Evolutionary conservation across 805 yeast species (phyloP), one percentile per base, ranked within the genome.

Genomic region (Ogataea trehaloabstinens): DNA sequence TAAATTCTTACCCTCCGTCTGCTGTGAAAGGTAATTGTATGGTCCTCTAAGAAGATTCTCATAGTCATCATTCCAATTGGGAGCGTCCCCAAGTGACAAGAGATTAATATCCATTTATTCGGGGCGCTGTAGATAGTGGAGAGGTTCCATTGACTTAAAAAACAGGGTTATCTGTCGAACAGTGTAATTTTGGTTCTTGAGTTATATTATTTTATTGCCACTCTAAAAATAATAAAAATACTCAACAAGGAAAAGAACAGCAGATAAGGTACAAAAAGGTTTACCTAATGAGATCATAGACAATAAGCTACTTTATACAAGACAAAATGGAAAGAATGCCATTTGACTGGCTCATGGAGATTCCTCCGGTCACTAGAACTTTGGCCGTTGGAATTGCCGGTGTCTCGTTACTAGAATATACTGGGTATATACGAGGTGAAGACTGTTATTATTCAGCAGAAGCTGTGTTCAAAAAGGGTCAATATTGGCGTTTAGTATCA

Each of bases 1-100:
- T 40, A 81, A 51, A 37, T 78, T 74, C 55, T 82, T 81, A 10
- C 87, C 87, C 1, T 74, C 71, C 20, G 70, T 70, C 18, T 55
- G 53, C 8, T 63, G 50, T 15, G 66, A 62, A 8, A 81, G 61
- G 51, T 81, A 78, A 4, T 57, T 49, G 48, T 67, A 81, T 1
- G 88, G 87, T 11, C 58, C 60, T 15, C 52, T 48, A 11, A 69
- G 41, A 1, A 58, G 43, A 2, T 32, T 34, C 35, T 67, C 70
- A 31, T 58, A 49, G 4, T 46, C 44, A 0, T 48, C 52, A 13
- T 34, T 42, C 52, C 52, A 48, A 24, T 24, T 19, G 19, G 48
- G 48, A 15, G 35, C 42, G 19, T 24, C 21, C 25, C 21, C 19
- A 11, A 36, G 18, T 12, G 24, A 12, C 4, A 38, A 19, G 12